Conservation (phyloP, 805 yeast species). For the Hyphopichia homilentoma region DNA sequence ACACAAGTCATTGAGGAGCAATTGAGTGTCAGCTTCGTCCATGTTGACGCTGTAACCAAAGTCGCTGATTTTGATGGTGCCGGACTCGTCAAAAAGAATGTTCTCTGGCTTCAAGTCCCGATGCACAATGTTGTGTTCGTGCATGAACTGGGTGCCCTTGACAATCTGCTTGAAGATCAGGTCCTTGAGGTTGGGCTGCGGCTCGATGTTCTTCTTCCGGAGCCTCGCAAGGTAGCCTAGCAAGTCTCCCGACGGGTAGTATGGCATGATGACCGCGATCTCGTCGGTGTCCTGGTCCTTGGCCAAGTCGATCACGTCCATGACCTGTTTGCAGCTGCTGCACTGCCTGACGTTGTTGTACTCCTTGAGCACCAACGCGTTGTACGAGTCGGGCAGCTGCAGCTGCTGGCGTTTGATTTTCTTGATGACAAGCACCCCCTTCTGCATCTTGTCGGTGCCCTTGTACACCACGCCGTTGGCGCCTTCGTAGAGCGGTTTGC, state of each 20-base stretch:
- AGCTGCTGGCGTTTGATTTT: conserved; percentile 19
- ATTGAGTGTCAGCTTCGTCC: conserved; percentile 12
- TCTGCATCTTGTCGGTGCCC: conserved; percentile 21
- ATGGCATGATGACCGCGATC: conserved; percentile 39
- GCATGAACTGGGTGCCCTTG: conserved; percentile 43
- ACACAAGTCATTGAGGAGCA: conserved; percentile 18
- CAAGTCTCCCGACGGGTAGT: conserved; percentile 46
- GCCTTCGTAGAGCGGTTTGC: conserved; percentile 38
- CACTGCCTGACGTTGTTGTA: conserved; percentile 19
- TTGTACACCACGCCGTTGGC: conserved; percentile 37
- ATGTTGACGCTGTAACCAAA: conserved; percentile 49
- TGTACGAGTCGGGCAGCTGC: conserved; percentile 9
- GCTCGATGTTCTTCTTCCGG: conserved; percentile 28
- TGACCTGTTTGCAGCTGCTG: conserved; percentile 27
- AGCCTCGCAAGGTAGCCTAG: conserved; percentile 38
- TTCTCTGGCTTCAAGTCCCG: conserved; percentile 57
- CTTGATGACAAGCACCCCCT: conserved; percentile 25
- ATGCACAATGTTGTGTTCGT: conserved; percentile 41
- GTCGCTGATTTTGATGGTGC: conserved; percentile 45
- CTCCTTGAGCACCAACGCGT: conserved; percentile 24
- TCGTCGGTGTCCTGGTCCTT: conserved; percentile 10
- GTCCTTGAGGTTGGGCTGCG: conserved; percentile 38
- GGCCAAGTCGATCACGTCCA: conserved; percentile 23
- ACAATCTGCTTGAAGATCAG: conserved; percentile 44
- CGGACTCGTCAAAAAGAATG: conserved; percentile 42